phyloP scores from a whole-genome alignment of 2,329 filamentous ascomycete genomes.

The Fusarium virguliforme region DNA sequence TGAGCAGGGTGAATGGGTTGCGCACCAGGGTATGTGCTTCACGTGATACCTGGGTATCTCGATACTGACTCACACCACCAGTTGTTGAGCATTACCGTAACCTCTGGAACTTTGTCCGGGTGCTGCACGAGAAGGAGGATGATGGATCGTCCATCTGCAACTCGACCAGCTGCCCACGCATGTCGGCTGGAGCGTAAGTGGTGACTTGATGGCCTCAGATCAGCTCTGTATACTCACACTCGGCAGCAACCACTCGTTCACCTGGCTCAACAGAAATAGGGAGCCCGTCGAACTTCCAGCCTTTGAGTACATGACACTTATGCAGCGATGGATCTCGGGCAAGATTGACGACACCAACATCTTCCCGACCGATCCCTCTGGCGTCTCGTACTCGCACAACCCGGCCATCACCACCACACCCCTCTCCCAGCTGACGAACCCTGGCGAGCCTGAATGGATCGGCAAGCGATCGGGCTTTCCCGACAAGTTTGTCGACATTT shows the following conservation, averaged over 20 bases:
- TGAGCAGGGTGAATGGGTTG: conserved; percentile 95
- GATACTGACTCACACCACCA: conserved; percentile 55
- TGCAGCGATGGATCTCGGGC: conserved; percentile 97
- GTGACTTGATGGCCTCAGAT: neutral
- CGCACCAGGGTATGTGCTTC: conserved; percentile 83
- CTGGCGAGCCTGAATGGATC: conserved; percentile 81
- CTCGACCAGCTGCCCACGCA: conserved; percentile 85
- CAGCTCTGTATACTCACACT: conserved; percentile 27
- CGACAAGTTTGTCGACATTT: conserved; percentile 88
- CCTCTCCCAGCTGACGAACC: conserved; percentile 74
- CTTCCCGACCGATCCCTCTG: conserved; percentile 88
- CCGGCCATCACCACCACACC: conserved; percentile 72
- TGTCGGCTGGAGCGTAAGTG: conserved; percentile 93
- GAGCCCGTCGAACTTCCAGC: conserved; percentile 94
- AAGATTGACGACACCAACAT: conserved; percentile 93
- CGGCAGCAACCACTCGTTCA: conserved; percentile 89
- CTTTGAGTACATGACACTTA: conserved; percentile 93
- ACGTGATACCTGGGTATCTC: neutral
- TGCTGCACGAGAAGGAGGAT: conserved; percentile 89
- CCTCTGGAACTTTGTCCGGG: conserved; percentile 89
- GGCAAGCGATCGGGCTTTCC: conserved; percentile 96
- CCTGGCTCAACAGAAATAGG: conserved; percentile 91
- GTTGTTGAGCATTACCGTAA: conserved; percentile 95
- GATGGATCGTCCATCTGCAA: conserved; percentile 88
- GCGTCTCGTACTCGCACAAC: conserved; percentile 76